Conservation (phyloP, 176 grass and related monocot species). For the Panicum miliaceum region DNA sequence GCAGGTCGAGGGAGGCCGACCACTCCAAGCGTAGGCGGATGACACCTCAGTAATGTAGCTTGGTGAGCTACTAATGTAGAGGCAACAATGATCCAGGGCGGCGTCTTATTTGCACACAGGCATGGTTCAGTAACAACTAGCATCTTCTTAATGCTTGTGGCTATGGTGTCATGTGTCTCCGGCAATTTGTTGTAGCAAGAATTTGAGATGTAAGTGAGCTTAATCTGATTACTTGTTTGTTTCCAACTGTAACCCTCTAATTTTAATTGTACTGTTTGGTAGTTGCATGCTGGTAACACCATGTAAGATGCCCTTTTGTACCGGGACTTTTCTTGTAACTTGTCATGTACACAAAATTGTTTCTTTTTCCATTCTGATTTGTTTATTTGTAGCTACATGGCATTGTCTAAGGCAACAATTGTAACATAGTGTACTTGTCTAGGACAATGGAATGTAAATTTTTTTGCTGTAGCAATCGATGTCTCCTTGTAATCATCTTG, state of each 20-base stretch:
- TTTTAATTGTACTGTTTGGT: slow-evolving; percentile 40
- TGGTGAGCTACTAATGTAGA: slow-evolving; percentile 34
- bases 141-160: slow-evolving; percentile 48
- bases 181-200: slow-evolving; percentile 45
- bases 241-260: slow-evolving; percentile 30
- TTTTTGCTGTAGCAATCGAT: neutral
- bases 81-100: slow-evolving; percentile 45
- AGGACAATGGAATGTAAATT: slow-evolving; percentile 31
- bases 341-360: slow-evolving; percentile 37
- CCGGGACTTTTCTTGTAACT: slow-evolving; percentile 39
- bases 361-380: neutral
- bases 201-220: slow-evolving; percentile 65
- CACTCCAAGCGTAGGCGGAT: slow-evolving; percentile 77
- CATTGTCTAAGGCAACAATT: slow-evolving; percentile 42
- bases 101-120: slow-evolving; percentile 33
- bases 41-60: slow-evolving; percentile 56
- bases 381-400: slow-evolving; percentile 28
- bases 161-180: slow-evolving; percentile 45
- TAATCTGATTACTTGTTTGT: slow-evolving; percentile 44
- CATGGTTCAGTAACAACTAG: slow-evolving; percentile 48
- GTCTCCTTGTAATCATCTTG: slow-evolving; percentile 43
- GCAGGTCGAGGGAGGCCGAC: slow-evolving; percentile 76
- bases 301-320: slow-evolving; percentile 54
- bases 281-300: slow-evolving; percentile 24
- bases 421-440: slow-evolving; percentile 36